phyloP scores from a whole-genome alignment of 1,284 basidiomycete genomes.

The Schizophyllum commune region DNA sequence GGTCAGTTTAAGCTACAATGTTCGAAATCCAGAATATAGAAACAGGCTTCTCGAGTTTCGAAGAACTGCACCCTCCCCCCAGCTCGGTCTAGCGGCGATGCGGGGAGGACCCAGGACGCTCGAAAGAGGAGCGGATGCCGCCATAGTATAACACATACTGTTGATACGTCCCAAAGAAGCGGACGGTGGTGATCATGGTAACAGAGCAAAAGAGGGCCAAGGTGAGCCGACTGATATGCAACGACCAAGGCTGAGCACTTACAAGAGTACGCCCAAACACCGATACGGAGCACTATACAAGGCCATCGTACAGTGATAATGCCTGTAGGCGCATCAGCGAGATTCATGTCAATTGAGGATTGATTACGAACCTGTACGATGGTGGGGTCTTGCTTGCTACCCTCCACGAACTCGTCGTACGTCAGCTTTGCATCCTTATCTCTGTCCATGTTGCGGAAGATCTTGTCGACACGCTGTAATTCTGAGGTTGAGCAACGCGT shows the following conservation, averaged over 20 bases:
- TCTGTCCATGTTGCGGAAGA: constrained; percentile 89
- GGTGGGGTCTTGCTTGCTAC: constrained; percentile 95
- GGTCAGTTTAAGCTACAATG: not conserved
- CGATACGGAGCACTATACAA: constrained; percentile 37
- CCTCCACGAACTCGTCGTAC: constrained; percentile 94
- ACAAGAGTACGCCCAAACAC: not conserved
- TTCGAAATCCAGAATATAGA: not conserved
- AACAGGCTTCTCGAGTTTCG: not conserved
- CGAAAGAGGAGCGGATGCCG: not conserved
- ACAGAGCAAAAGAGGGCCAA: not conserved
- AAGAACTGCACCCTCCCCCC: not conserved
- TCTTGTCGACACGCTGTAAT: constrained; percentile 87
- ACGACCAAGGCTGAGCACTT: not conserved
- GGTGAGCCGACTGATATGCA: not conserved
- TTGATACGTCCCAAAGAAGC: not conserved
- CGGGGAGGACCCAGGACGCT: not conserved
- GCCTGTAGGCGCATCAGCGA: constrained; percentile 36
- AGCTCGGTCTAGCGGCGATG: not conserved
- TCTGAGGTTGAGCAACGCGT: constrained; percentile 10
- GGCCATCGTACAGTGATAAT: constrained; percentile 70
- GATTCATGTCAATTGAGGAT: constrained; percentile 9
- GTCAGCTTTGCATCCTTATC: constrained; percentile 87
- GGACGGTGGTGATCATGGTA: not conserved
- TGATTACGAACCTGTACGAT: constrained; percentile 78
- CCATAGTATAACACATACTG: not conserved